Percentiles rank a stretch among this genome's conserved stretches.
Conservation (phyloP, 2,329 filamentous ascomycete species). For the Akanthomyces uredinophilus region DNA sequence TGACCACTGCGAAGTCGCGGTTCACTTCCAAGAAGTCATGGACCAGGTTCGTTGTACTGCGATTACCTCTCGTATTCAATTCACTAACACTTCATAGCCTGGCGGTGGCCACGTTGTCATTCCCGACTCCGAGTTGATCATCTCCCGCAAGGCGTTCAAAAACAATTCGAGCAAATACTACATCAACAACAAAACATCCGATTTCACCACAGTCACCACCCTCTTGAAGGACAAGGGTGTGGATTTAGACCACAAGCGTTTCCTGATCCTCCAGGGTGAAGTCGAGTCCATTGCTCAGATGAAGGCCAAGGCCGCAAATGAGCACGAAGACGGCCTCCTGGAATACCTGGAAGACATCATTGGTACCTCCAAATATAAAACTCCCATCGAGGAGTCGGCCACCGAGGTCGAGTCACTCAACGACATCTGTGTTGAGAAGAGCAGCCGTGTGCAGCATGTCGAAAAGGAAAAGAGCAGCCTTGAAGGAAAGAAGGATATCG, state of each 20-base stretch:
- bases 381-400: slow-evolving; percentile 90
- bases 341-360: slow-evolving; percentile 99
- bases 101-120: slow-evolving; percentile 70
- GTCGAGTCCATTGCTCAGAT: slow-evolving; percentile 99
- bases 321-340: slow-evolving; percentile 92
- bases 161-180: slow-evolving; percentile 99
- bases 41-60: slow-evolving; percentile 56
- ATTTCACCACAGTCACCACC: slow-evolving; percentile 86
- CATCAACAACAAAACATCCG: slow-evolving; percentile 84
- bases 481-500: slow-evolving; percentile 95
- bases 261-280: slow-evolving; percentile 93
- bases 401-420: slow-evolving; percentile 87
- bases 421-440: slow-evolving; percentile 93
- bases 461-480: slow-evolving; percentile 93
- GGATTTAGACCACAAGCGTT: slow-evolving; percentile 96
- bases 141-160: slow-evolving; percentile 90
- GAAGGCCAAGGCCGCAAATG: slow-evolving; percentile 92
- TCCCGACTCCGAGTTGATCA: slow-evolving; percentile 76
- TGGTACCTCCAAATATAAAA: slow-evolving; percentile 96
- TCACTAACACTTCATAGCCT: slow-evolving; percentile 43
- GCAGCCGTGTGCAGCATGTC: slow-evolving; percentile 89
- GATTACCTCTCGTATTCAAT: not conserved
- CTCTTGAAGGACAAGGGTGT: slow-evolving; percentile 83
- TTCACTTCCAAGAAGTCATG: slow-evolving; percentile 93
- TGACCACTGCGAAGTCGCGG: slow-evolving; percentile 89